Conservation (phyloP, 2,329 filamentous ascomycete species). For the Apiospora koreana region DNA sequence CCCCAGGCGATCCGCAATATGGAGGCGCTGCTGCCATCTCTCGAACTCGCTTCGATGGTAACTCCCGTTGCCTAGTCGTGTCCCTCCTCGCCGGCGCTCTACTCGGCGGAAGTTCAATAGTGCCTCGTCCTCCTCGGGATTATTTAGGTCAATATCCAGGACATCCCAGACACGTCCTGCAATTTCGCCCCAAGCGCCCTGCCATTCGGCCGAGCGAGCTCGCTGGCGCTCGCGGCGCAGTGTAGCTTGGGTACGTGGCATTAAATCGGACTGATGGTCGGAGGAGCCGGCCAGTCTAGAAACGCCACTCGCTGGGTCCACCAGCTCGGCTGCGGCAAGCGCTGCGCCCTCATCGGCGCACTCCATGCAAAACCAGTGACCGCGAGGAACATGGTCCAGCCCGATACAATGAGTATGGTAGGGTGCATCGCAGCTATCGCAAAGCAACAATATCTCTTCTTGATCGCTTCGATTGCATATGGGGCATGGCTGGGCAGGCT, state of each 20-base stretch:
- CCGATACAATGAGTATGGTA: constrained; percentile 94
- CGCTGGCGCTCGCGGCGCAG: constrained; percentile 57
- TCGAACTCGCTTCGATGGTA: constrained; percentile 26
- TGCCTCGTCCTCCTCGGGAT: constrained; percentile 75
- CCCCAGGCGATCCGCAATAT: constrained; percentile 78
- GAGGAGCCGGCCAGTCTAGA: constrained; percentile 25
- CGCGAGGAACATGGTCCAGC: constrained; percentile 72
- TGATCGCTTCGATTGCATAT: constrained; percentile 81
- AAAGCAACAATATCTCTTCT: constrained; percentile 83
- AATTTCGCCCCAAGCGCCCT: constrained; percentile 76
- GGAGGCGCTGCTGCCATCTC: constrained; percentile 82
- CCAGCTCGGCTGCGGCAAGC: constrained; percentile 42
- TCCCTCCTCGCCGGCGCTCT: constrained; percentile 54
- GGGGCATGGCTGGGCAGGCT: constrained; percentile 73
- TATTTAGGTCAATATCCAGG: constrained; percentile 77
- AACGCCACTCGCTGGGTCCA: constrained; percentile 27
- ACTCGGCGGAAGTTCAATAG: constrained; percentile 55
- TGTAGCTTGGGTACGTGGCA: constrained; percentile 58
- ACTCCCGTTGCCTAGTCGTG: constrained; percentile 52
- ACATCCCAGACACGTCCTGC: constrained; percentile 64
- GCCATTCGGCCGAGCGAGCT: constrained; percentile 81
- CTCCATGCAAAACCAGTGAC: constrained; percentile 88
- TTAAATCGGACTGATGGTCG: constrained; percentile 37
- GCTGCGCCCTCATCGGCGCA: constrained; percentile 55
- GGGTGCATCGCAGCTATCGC: constrained; percentile 85